Conservation (phyloP, 2,329 filamentous ascomycete species). For the Colletotrichum sp. region DNA sequence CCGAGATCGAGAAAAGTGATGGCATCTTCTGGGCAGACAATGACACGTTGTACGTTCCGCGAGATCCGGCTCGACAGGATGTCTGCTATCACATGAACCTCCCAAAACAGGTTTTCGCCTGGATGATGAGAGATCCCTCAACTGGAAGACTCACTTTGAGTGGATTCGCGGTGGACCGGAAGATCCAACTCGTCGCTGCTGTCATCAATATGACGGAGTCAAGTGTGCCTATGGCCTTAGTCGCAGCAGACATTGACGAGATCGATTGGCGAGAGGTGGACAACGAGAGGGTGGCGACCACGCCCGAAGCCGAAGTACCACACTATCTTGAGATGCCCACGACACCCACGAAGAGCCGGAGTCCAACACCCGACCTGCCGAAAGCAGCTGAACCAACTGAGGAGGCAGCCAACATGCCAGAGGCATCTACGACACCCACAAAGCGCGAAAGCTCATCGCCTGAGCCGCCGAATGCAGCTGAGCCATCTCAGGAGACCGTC, state of each 20-base stretch:
- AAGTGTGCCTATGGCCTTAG: neutral
- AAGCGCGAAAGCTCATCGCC: neutral
- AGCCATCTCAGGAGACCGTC: neutral
- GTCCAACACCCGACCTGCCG: neutral
- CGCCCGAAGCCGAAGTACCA: neutral
- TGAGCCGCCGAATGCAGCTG: neutral
- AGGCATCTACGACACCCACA: neutral
- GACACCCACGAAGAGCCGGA: neutral
- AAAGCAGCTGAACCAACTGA: neutral
- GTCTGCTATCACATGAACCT: neutral
- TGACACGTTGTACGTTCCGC: neutral
- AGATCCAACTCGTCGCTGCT: neutral
- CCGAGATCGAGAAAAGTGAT: neutral
- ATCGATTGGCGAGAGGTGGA: neutral
- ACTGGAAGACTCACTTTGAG: neutral
- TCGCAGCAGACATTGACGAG: neutral
- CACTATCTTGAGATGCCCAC: neutral
- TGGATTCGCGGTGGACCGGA: neutral
- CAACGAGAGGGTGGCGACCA: neutral
- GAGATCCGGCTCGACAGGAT: neutral
- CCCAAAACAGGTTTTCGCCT: neutral
- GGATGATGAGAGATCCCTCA: neutral
- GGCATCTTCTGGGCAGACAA: neutral
- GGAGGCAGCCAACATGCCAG: neutral
- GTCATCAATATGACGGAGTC: neutral